Evolutionary conservation across 2,329 filamentous ascomycete species (phyloP), one percentile per base, ranked within the genome.

Genomic region (Aureobasidium lini): DNA sequence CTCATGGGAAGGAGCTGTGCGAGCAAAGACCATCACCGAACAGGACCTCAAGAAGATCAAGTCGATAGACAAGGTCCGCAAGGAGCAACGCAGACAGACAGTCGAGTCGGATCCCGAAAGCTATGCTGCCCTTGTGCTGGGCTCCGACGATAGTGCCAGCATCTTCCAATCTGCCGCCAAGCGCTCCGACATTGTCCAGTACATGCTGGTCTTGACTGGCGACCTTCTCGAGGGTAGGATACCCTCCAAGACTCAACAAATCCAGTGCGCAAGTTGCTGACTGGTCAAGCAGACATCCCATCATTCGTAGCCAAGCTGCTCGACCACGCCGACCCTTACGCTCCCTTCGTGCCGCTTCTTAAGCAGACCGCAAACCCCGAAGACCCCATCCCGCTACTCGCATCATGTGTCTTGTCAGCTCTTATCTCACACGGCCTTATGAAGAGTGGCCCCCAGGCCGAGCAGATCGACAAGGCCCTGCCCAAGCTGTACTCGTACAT

Each of bases 1-100:
- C 76, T 92, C 93, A 61, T 99, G 94, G 94, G 93, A 97, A 76
- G 93, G 93, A 69, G 92, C 93, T 69, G 90, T 95, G 66, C 85
- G 94, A 74, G 90, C 90, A 67, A 90, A 92, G 74, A 94, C 90
- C 70, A 89, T 99, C 76, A 95, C 89, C 61, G 93, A 97, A 67
- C 87, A 89, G 66, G 93, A 99, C 75, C 84, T 96, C 67, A 89
- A 88, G 79, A 93, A 92, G 81, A 96, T 99, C 77, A 92, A 92
- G 75, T 90, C 92, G 62, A 90, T 97, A 67, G 94, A 97, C 75
- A 97, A 96, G 77, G 89, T 94, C 66, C 89, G 91, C 74, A 94
- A 90, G 74, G 94, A 97, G 66, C 88, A 91, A 76, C 85, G 92
- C 70, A 87, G 87, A 71, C 84, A 93, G 70, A 87, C 86, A 16